Conservation (phyloP, 2,329 filamentous ascomycete species). For the Fusarium sp. region DNA sequence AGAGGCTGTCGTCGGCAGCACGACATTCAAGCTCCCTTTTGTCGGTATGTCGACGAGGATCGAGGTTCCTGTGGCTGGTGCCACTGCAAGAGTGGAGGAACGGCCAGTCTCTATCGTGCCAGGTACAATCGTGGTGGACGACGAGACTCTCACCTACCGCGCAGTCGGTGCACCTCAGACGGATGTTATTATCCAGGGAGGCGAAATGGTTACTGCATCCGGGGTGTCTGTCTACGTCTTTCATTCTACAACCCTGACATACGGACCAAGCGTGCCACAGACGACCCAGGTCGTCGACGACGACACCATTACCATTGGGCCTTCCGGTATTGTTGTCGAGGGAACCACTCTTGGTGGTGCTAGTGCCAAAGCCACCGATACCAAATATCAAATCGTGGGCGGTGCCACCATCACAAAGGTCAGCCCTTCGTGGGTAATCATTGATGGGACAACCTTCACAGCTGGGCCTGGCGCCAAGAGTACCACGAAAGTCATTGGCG, state of each 20-base stretch:
- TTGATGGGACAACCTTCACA: conserved; percentile 62
- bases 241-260: conserved; percentile 57
- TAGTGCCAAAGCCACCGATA: conserved; percentile 48
- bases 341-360: conserved; percentile 57
- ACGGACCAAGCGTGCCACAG: conserved; percentile 50
- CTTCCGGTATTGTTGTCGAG: conserved; percentile 54
- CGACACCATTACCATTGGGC: conserved; percentile 62
- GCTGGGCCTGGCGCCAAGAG: conserved; percentile 57
- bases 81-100: conserved; percentile 48
- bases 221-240: conserved; percentile 55
- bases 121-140: conserved; percentile 49
- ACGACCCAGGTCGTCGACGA: conserved; percentile 57
- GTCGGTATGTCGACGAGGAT: conserved; percentile 51
- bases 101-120: conserved; percentile 49
- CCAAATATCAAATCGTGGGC: conserved; percentile 59
- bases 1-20: conserved; percentile 55
- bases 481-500: conserved; percentile 59
- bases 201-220: conserved; percentile 57
- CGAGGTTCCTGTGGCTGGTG: conserved; percentile 50
- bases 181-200: conserved; percentile 59
- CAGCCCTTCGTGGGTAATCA: conserved; percentile 59
- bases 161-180: conserved; percentile 48
- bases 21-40: conserved; percentile 54
- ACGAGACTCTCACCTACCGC: conserved; percentile 51
- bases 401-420: conserved; percentile 64